Percentiles rank a stretch among this genome's conserved stretches.
Evolutionary conservation across 768 basidiomycete species (phyloP).

Genomic region (Lentinula boryana): DNA sequence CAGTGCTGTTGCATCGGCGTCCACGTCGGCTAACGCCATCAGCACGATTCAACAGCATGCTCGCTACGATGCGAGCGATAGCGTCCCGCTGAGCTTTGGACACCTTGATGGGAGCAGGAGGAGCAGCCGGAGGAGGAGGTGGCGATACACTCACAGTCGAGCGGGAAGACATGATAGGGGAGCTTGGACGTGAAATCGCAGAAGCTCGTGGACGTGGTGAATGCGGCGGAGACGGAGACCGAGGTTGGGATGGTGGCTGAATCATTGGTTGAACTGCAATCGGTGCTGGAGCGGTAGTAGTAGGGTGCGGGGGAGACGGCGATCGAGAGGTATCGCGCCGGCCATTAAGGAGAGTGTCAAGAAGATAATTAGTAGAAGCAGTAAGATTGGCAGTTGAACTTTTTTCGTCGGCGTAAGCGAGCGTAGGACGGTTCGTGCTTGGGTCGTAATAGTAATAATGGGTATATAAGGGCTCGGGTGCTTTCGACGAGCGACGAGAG

Average conservation of each 20-base stretch:
- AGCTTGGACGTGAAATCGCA: background rate
- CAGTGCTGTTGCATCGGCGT: background rate
- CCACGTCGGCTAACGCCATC: background rate
- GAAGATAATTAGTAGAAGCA: conserved; percentile 2
- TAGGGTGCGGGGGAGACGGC: conserved; percentile 1
- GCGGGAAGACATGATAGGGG: background rate
- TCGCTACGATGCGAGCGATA: conserved; percentile 3
- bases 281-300: background rate
- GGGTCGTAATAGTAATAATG: conserved; percentile 8
- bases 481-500: background rate
- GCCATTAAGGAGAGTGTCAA: conserved; percentile 6
- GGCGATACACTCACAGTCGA: background rate
- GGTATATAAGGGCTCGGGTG: conserved; percentile 1
- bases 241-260: background rate
- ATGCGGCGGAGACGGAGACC: conserved; percentile 6
- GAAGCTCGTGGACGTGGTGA: conserved; percentile 1
- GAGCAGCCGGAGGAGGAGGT: background rate
- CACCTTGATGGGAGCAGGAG: background rate
- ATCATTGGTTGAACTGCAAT: background rate
- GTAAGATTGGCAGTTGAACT: conserved; percentile 2
- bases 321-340: background rate
- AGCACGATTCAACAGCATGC: conserved; percentile 7
- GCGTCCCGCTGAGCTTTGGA: conserved; percentile 1
- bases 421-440: conserved; percentile 6
- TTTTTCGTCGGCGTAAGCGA: conserved; percentile 7